Base-by-base conservation (phyloP, 805 yeast species). In the Henningerozyma blattae region DNA sequence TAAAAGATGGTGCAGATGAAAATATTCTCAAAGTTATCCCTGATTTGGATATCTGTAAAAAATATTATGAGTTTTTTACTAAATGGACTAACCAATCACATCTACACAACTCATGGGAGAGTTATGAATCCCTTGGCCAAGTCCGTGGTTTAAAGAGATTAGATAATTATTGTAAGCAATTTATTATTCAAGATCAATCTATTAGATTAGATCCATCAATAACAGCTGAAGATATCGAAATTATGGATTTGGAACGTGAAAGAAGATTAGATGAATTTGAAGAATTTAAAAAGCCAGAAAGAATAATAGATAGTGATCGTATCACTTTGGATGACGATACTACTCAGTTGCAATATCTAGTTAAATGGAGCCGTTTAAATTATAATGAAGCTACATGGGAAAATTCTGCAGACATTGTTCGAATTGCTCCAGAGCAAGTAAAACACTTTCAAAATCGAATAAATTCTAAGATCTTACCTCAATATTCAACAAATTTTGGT, bases 361-460 rank as follows among this genome's bases (percentile, higher is more conserved):
- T 87, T 40, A 91, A 91, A 58, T 91, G 98, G 98, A 78, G 76
- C 52, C 70, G 97, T 35, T 67, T 91, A 18, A 82, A 86, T 48
- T 91, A 91, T 52, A 97, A 93, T 58, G 94, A 83, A 47, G 84
- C 95, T 38, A 85, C 97, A 4, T 91, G 97, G 97, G 99, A 91
- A 59, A 72, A 75, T 44, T 96, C 96, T 1, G 78, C 77, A 33
- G 79, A 74, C 42, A 85, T 91, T 44, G 96, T 91, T 2, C 71
- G 73, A 40, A 56, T 81, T 27, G 84, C 94, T 3, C 95, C 95
- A 0, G 72, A 68, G 12, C 84, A 81, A 54, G 96, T 91, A 7
- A 70, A 78, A 34, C 77, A 75, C 44, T 91, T 75, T 53, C 95
- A 89, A 58, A 75, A 68, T 43, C 68, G 98, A 43, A 66, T 74